A percentile compares a stretch with the other conserved stretches of the same genome.
Conservation (phyloP, 495 filamentous ascomycete species). For the Aspergillus nanangensis region DNA sequence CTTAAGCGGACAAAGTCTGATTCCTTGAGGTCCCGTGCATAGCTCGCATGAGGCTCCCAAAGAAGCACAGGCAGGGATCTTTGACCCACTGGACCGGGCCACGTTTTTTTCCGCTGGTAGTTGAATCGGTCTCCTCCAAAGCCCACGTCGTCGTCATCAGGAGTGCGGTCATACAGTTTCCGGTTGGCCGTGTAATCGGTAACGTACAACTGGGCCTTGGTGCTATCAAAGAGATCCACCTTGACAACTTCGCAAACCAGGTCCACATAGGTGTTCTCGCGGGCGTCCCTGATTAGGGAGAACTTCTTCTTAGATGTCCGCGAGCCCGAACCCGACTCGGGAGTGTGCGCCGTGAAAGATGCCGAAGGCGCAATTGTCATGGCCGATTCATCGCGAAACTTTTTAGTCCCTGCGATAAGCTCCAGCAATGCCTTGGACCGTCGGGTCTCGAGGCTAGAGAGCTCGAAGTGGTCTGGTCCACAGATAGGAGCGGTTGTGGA, state of each 20-base stretch:
- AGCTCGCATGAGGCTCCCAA: constrained; percentile 63
- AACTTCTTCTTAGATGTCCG: too few species aligned
- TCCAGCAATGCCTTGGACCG: constrained; percentile 28
- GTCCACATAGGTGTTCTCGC: constrained; percentile 56
- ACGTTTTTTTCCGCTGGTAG: constrained; percentile 45
- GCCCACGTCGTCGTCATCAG: constrained; percentile 28
- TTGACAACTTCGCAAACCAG: constrained; percentile 74
- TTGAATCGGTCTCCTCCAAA: constrained; percentile 46
- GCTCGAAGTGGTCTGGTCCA: constrained; percentile 28
- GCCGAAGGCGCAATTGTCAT: neutral
- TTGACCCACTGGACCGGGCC: constrained; percentile 76
- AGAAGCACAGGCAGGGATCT: constrained; percentile 67
- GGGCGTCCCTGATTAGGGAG: constrained; percentile 59
- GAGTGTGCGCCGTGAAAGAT: too few species aligned
- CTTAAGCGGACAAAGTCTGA: constrained; percentile 59
- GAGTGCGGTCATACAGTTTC: constrained; percentile 53
- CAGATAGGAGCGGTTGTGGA: constrained; percentile 19
- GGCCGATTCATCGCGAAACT: constrained; percentile 9
- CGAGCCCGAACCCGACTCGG: too few species aligned
- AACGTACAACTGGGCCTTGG: constrained; percentile 62
- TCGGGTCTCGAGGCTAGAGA: constrained; percentile 22
- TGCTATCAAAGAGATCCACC: constrained; percentile 45
- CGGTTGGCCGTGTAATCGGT: constrained; percentile 81
- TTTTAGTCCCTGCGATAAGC: constrained; percentile 5
- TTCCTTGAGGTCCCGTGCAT: constrained; percentile 49